phyloP scores from a whole-genome alignment of 2,329 filamentous ascomycete genomes.

The Juglanconis oblonga region DNA sequence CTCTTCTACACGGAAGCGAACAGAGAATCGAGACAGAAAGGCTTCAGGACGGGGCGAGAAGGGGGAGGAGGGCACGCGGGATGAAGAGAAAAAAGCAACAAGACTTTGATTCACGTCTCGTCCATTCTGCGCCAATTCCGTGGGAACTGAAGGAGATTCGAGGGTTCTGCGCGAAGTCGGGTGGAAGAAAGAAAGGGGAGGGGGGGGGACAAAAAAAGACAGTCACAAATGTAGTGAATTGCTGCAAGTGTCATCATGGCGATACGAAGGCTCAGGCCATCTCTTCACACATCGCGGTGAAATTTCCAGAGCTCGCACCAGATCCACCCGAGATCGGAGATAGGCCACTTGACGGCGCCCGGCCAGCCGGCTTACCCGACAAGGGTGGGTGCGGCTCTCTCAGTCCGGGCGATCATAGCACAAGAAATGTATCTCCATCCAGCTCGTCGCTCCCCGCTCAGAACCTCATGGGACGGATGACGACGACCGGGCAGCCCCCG shows the following conservation, averaged over 20 bases:
- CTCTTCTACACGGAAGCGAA: background rate
- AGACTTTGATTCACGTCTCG: conserved; percentile 6
- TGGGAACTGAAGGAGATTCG: background rate
- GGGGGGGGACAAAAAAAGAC: background rate
- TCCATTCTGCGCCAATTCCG: conserved; percentile 14
- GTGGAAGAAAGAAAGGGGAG: background rate
- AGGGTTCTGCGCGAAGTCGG: background rate
- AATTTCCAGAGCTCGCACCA: conserved; percentile 2
- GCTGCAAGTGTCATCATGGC: background rate
- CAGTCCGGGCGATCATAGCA: too few relatives aligned
- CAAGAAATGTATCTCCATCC: too few relatives aligned
- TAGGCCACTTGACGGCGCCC: background rate
- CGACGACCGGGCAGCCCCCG: too few relatives aligned
- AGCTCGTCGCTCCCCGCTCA: too few relatives aligned
- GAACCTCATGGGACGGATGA: too few relatives aligned
- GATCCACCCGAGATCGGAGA: conserved; percentile 8
- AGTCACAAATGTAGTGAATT: conserved; percentile 6
- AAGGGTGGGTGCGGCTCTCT: too few relatives aligned
- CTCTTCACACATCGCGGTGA: background rate
- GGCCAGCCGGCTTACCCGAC: too few relatives aligned
- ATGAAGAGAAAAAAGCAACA: background rate
- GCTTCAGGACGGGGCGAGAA: background rate
- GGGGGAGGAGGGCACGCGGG: background rate
- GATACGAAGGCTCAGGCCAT: too few relatives aligned
- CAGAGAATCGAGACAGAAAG: background rate